Base-by-base conservation (phyloP, 768 basidiomycete species). In the Serendipita vermifera region DNA sequence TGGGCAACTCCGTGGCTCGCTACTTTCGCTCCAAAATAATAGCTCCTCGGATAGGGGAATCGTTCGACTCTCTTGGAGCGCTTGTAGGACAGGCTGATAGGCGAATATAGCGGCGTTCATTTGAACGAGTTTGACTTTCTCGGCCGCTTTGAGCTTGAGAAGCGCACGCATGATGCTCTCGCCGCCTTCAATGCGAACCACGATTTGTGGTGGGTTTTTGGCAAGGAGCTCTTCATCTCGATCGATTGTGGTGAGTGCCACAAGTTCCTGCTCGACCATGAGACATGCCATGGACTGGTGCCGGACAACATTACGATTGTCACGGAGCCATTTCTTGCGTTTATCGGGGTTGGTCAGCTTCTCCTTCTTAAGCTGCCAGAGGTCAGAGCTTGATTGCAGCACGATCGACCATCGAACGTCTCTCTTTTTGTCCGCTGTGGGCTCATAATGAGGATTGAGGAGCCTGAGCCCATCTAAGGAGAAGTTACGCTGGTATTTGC, bases 71-170 rank as follows among this genome's bases (percentile, higher is more conserved):
- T 69, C 62, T 64, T 85, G 75, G 24, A 85, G 68, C 1, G 73
- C 76, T 39, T 66, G 73, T n/a, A 85, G 70, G 22, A 84, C 71
- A 2, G 81, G 81, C 60, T 81, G 76, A 57, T 76, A 84, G 0
- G 82, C 69, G 62, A 82, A 85, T 3, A 82, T 64, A 0, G 80
- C 78, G 0, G 78, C 77, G 61, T 83, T 75, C 24, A 82, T 77
- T 56, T 78, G 78, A 22, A 84, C 59, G 26, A 83, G 71, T 24
- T 70, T 69, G 27, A 79, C 61, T 3, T 67, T 55, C 13, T 67
- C 60, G 6, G 65, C 67, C 3, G 58, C 55, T 58, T 73, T 73
- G 20, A 82, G 62, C 27, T 62, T 63, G 5, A 70, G 56, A 7
- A 85, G 69, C 1, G 72, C 64, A 40, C 70, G 71, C 33, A 62